phyloP scores from a whole-genome alignment of 1,139 yeast species.

The Blastobotrys arbuscula region DNA sequence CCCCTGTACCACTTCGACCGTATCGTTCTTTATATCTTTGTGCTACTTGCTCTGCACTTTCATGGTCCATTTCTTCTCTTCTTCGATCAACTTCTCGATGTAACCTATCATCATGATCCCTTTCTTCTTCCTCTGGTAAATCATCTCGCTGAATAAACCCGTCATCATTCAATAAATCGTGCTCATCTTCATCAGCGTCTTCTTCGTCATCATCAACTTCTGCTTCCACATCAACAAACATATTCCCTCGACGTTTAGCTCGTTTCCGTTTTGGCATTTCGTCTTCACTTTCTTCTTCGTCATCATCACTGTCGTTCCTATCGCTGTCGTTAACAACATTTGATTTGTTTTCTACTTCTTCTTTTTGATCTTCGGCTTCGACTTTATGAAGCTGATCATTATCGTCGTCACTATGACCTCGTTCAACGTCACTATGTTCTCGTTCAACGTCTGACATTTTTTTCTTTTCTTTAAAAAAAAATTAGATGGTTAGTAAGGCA shows the following conservation, averaged over 20 bases:
- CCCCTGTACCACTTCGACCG: constrained; percentile 76
- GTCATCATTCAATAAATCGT: constrained; percentile 75
- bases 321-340: constrained; percentile 14
- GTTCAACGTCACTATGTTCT: constrained; percentile 16
- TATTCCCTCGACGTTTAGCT: constrained; percentile 56
- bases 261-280: constrained; percentile 7
- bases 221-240: constrained; percentile 97
- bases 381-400: constrained; percentile 18
- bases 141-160: constrained; percentile 39
- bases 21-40: constrained; percentile 88
- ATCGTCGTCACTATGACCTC: constrained; percentile 9
- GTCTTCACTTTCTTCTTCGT: constrained; percentile 25
- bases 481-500: neutral
- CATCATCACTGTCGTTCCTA: constrained; percentile 24
- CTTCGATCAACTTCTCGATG: constrained; percentile 91
- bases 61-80: constrained; percentile 84
- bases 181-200: constrained; percentile 90
- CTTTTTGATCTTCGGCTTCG: constrained; percentile 28
- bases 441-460: constrained; percentile 9
- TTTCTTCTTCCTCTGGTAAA: constrained; percentile 46
- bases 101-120: constrained; percentile 59
- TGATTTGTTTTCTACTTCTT: constrained; percentile 26
- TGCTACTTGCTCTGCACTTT: constrained; percentile 92
- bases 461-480: neutral
- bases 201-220: constrained; percentile 99